Evolutionary conservation across 192 early-diverging fungal species (phyloP).

Genomic region (Dispira simplex): DNA sequence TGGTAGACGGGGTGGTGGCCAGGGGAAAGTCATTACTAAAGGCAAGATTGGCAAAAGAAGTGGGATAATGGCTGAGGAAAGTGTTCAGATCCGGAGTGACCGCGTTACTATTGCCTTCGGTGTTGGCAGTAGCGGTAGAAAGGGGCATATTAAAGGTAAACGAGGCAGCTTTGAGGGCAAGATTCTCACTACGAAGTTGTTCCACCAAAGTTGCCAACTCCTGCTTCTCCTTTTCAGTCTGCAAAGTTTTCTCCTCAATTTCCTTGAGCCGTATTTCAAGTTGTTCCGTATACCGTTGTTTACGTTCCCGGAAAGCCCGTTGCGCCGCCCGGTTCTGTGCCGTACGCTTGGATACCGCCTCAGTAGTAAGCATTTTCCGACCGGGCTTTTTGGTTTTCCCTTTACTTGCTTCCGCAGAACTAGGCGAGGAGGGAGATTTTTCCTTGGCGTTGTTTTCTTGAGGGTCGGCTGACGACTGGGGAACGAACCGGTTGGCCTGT

Average conservation of each 20-base stretch:
- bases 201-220: conserved; percentile 21
- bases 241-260: conserved; percentile 38
- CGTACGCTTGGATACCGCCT: conserved; percentile 48
- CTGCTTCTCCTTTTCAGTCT: conserved; percentile 29
- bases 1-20: no score
- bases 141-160: not conserved
- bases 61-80: no score
- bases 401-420: no score
- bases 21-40: no score
- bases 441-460: conserved; percentile 25
- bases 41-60: no score
- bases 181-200: conserved; percentile 22
- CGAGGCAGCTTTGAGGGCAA: not conserved
- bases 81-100: no score
- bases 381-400: conserved; percentile 33
- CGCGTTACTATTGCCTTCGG: no score
- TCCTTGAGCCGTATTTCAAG: conserved; percentile 59
- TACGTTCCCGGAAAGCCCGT: conserved; percentile 77
- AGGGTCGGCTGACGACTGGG: conserved; percentile 15
- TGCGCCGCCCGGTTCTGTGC: conserved; percentile 85
- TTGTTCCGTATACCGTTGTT: conserved; percentile 62
- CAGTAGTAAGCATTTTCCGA: conserved; percentile 41
- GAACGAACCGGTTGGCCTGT: not conserved
- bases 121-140: no score
- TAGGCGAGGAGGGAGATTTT: no score